phyloP scores from a whole-genome alignment of 768 basidiomycete genomes.

The Astraeus odoratus region DNA sequence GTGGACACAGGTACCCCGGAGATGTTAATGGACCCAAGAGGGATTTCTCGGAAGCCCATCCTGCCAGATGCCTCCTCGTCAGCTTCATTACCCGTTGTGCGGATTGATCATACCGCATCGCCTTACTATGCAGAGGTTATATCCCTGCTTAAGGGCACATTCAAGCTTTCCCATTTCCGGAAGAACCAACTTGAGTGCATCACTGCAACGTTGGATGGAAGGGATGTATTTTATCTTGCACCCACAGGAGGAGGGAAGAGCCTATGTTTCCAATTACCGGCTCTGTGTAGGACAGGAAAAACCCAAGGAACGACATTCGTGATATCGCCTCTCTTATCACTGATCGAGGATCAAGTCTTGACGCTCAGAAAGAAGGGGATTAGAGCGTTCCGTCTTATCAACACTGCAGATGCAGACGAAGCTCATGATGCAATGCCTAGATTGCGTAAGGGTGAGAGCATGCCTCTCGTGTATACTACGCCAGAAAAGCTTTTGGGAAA shows the following conservation, averaged over 20 bases:
- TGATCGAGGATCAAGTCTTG: slow-evolving; percentile 87
- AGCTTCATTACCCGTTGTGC: background rate
- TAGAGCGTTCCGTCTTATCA: slow-evolving; percentile 63
- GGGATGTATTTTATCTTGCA: slow-evolving; percentile 91
- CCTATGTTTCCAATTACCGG: slow-evolving; percentile 86
- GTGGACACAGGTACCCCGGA: slow-evolving; percentile 28
- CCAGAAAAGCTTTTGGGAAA: slow-evolving; percentile 82
- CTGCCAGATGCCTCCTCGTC: slow-evolving; percentile 8
- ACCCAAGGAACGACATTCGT: slow-evolving; percentile 85
- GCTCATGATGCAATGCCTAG: slow-evolving; percentile 37
- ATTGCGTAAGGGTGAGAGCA: slow-evolving; percentile 40
- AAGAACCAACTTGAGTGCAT: slow-evolving; percentile 85
- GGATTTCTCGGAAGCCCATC: slow-evolving; percentile 7
- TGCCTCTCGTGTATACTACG: slow-evolving; percentile 78
- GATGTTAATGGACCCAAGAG: slow-evolving; percentile 9
- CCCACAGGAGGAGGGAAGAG: slow-evolving; percentile 95
- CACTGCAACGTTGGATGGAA: slow-evolving; percentile 66
- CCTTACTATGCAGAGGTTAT: slow-evolving; percentile 26
- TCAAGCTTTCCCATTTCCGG: slow-evolving; percentile 65
- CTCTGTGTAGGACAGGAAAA: slow-evolving; percentile 63
- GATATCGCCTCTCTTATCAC: slow-evolving; percentile 78
- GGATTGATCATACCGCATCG: slow-evolving; percentile 27
- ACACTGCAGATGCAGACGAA: slow-evolving; percentile 37
- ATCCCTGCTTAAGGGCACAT: slow-evolving; percentile 33
- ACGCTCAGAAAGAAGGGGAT: slow-evolving; percentile 58